Base-by-base conservation (phyloP, 495 filamentous ascomycete species). In the Lindgomyces ingoldianus region DNA sequence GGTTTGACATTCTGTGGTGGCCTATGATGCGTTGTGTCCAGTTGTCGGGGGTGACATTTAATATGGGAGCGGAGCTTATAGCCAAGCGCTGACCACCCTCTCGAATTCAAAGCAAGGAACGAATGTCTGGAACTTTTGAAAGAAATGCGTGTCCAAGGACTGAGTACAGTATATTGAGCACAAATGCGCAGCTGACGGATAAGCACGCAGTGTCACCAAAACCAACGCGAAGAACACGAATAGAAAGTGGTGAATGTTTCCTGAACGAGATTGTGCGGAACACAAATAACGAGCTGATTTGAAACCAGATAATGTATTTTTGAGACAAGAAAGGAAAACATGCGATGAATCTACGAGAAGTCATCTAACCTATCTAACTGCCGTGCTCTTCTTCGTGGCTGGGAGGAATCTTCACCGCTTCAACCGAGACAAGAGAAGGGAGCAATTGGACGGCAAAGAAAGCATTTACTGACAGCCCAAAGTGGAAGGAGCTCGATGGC, bases 71-170 rank as follows among this genome's bases (percentile, higher is more conserved):
- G 50, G 59, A 64, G 60, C 42, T 49, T 27, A 19, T 46, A 24
- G 26, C n/a, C 21, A 29, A 16, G 24, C 18, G 48, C 60, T 64
- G 60, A 64, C 60, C 60, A 64, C 60, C 60, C 29, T 19, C 41
- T 36, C 24, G 19, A 59, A 2, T 8, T 2, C 9, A 24, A 44
- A 55, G 29, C 18, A 8, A 29, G 12, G n/a, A 41, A 18, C 9
- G 12, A 9, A 33, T 18, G 19, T 27, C 25, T 47, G 60, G 41
- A 64, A 29, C 19, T 41, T 64, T 29, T 22, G 26, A 29, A 24
- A 22, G 30, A 44, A 27, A 42, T 44, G 30, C 4, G n/a, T 4
- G 9, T 4, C 21, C 10, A 0, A 0, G 39, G 47, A 49, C 10
- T 11, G 53, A 39, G 36, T 8, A 53, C n/a, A 60, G 25, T 54